These are phyloP conservation scores for Talaromyces adpressus DNA, from an alignment of 495 filamentous ascomycete genomes.

Conservation along the genomic window DNA sequence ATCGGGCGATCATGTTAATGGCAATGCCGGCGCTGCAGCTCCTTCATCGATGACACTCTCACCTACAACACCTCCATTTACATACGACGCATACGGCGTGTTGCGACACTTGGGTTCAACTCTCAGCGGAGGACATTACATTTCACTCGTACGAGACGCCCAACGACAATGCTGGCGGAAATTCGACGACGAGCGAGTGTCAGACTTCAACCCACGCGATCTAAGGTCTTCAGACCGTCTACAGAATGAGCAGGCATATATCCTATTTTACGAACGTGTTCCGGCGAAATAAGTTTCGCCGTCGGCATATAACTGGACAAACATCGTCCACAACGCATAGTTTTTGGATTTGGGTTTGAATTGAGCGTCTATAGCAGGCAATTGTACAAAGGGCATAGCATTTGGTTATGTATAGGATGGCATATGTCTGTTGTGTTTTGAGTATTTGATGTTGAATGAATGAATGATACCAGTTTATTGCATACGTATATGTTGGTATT, in stretches of 20 bases:
- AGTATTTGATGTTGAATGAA: background rate
- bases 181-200: slow-evolving; percentile 57
- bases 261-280: slow-evolving; percentile 58
- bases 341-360: background rate
- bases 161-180: slow-evolving; percentile 54
- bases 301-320: background rate
- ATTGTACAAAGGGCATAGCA: slow-evolving; percentile 2
- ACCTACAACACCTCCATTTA: slow-evolving; percentile 55
- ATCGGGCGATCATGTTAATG: slow-evolving; percentile 20
- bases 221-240: slow-evolving; percentile 38
- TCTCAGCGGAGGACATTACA: slow-evolving; percentile 63
- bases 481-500: background rate
- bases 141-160: slow-evolving; percentile 55
- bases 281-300: slow-evolving; percentile 35
- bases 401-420: background rate
- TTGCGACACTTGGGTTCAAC: slow-evolving; percentile 59
- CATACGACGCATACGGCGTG: slow-evolving; percentile 67
- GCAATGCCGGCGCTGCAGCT: slow-evolving; percentile 12
- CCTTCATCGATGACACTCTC: slow-evolving; percentile 22
- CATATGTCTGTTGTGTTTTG: background rate
- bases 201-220: slow-evolving; percentile 51
- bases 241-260: slow-evolving; percentile 60
- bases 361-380: slow-evolving; percentile 2
- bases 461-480: background rate
- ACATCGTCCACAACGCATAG: background rate